Conservation (phyloP, 2,329 filamentous ascomycete species). For the Tympanopsis confertula region DNA sequence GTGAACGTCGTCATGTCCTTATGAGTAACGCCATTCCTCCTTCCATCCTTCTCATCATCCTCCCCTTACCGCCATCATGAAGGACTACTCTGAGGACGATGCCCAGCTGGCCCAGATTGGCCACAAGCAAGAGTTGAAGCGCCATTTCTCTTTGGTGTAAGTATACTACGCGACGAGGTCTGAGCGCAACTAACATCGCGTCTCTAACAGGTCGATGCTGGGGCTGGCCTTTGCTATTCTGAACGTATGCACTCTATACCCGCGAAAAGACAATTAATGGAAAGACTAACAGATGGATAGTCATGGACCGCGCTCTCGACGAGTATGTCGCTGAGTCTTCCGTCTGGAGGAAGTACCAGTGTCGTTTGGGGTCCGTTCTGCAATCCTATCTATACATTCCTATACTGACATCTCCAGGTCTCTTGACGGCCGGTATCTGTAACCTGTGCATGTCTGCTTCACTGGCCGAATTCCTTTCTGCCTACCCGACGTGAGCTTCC, state of each 20-base stretch:
- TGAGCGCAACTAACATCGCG: constrained; percentile 2
- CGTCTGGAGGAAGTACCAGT: constrained; percentile 58
- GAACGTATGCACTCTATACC: constrained; percentile 35
- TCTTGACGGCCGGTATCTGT: constrained; percentile 51
- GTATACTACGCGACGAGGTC: background rate
- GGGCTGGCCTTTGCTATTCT: constrained; percentile 35
- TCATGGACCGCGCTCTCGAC: constrained; percentile 4
- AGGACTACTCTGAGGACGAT: constrained; percentile 14
- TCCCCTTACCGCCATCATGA: too few species aligned
- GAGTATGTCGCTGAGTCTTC: constrained; percentile 36
- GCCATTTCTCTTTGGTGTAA: constrained; percentile 34
- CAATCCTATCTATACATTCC: too few species aligned
- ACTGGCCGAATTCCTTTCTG: constrained; percentile 60
- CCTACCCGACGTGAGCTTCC: constrained; percentile 32
- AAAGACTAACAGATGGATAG: background rate
- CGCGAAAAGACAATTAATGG: constrained; percentile 15
- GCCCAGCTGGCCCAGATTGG: constrained; percentile 29
- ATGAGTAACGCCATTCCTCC: too few species aligned
- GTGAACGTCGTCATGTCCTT: too few species aligned
- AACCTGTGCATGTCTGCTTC: constrained; percentile 60
- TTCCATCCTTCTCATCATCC: too few species aligned
- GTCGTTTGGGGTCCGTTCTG: constrained; percentile 58
- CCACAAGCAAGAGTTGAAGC: constrained; percentile 34
- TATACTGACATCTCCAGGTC: constrained; percentile 4
- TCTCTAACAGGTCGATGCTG: constrained; percentile 19